Conservation (phyloP, 805 yeast genomes). For the Middelhovenomyces tepae region DNA sequence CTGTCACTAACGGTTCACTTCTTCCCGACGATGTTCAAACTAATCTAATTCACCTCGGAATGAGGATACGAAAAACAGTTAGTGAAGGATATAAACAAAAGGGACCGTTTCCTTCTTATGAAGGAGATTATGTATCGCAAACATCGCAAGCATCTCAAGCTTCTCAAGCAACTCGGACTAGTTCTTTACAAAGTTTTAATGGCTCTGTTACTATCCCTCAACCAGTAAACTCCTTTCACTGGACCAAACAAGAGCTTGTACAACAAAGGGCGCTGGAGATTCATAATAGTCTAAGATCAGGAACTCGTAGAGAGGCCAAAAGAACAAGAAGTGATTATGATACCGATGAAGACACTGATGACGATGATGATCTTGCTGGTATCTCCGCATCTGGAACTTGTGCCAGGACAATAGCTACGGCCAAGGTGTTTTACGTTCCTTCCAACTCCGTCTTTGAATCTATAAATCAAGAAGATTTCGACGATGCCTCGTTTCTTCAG, state of each 20-base stretch:
- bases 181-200: no score
- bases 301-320: slow-evolving; percentile 1
- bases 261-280: background rate
- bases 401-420: background rate
- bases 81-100: slow-evolving; percentile 25
- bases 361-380: background rate
- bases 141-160: background rate
- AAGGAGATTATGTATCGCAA: slow-evolving; percentile 10
- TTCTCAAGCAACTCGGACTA: background rate
- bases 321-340: background rate
- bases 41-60: slow-evolving; percentile 20
- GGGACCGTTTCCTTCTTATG: slow-evolving; percentile 19
- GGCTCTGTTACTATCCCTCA: no score
- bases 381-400: background rate
- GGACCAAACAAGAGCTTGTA: background rate
- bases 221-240: slow-evolving; percentile 1
- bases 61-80: slow-evolving; percentile 21
- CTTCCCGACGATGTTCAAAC: slow-evolving; percentile 18
- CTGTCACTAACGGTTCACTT: slow-evolving; percentile 12
- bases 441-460: background rate
- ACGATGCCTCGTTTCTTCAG: slow-evolving; percentile 1
- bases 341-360: slow-evolving; percentile 2
- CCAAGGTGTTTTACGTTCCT: background rate
- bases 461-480: background rate
- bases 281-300: background rate